phyloP scores from a whole-genome alignment of 768 basidiomycete species.

The Cyclocybe aegerita region DNA sequence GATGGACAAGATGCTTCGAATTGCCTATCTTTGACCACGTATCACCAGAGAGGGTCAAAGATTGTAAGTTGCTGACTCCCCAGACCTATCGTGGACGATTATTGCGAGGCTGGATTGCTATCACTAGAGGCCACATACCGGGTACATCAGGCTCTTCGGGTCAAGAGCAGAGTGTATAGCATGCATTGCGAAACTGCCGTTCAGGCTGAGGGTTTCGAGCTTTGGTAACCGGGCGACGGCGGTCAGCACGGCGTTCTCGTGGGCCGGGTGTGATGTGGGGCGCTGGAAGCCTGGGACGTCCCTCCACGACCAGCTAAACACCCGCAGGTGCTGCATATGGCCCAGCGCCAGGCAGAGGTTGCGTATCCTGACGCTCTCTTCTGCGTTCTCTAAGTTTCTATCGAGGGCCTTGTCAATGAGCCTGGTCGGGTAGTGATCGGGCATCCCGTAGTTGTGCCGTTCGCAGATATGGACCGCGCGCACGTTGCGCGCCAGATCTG shows the following conservation, averaged over 20 bases:
- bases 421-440: constrained; percentile 41
- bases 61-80: constrained; percentile 28
- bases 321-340: constrained; percentile 39
- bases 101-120: neutral
- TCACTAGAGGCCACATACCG: constrained; percentile 27
- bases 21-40: constrained; percentile 29
- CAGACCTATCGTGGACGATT: constrained; percentile 23
- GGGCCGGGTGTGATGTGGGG: constrained; percentile 30
- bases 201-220: constrained; percentile 35
- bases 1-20: constrained; percentile 25
- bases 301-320: constrained; percentile 45
- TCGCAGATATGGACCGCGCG: constrained; percentile 46
- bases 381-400: constrained; percentile 20
- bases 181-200: constrained; percentile 39
- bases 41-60: constrained; percentile 26
- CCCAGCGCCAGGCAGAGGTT: constrained; percentile 40
- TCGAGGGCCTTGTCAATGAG: constrained; percentile 31
- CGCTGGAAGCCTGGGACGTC: constrained; percentile 19
- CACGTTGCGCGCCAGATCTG: constrained; percentile 48
- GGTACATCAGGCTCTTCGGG: constrained; percentile 32
- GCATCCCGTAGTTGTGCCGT: constrained; percentile 30
- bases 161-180: constrained; percentile 28
- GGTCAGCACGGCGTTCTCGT: constrained; percentile 40
- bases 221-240: constrained; percentile 25
- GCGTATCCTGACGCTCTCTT: constrained; percentile 31